Percentiles rank a stretch among this genome's conserved stretches.
Evolutionary conservation across 2,329 filamentous ascomycete genomes (phyloP).

Genomic region (Tricladium varicosporioides): DNA sequence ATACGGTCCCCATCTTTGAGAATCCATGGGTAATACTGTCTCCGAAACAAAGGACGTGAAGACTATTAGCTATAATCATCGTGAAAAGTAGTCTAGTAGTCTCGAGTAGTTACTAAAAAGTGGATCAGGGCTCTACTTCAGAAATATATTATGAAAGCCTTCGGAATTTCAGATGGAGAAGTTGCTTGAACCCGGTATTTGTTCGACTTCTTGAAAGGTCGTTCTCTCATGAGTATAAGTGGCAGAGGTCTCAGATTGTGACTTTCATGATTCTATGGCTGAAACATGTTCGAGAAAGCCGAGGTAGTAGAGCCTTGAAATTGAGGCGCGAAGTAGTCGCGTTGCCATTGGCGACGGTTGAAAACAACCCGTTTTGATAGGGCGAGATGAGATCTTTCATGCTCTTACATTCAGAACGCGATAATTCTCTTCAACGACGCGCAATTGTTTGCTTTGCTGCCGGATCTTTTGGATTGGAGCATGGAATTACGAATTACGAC

Average conservation of each 20-base stretch:
- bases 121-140: too few relatives aligned
- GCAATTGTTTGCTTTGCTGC: constrained; percentile 26
- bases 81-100: background rate
- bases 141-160: too few relatives aligned
- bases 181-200: too few relatives aligned
- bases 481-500: constrained; percentile 27
- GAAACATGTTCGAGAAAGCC: too few relatives aligned
- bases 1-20: constrained; percentile 39
- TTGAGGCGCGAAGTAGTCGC: background rate
- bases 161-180: too few relatives aligned
- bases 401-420: constrained; percentile 22
- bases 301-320: too few relatives aligned
- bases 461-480: constrained; percentile 15
- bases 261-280: too few relatives aligned
- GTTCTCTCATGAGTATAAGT: too few relatives aligned
- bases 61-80: constrained; percentile 23
- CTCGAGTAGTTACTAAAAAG: background rate
- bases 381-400: background rate
- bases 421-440: constrained; percentile 26
- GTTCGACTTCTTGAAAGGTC: too few relatives aligned
- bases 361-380: constrained; percentile 5
- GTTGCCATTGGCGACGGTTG: constrained; percentile 1
- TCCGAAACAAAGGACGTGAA: constrained; percentile 32
- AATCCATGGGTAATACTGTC: constrained; percentile 55
- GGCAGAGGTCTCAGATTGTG: too few relatives aligned